phyloP scores from a whole-genome alignment of 805 yeast genomes.

The Kluyveromyces aestuarii region DNA sequence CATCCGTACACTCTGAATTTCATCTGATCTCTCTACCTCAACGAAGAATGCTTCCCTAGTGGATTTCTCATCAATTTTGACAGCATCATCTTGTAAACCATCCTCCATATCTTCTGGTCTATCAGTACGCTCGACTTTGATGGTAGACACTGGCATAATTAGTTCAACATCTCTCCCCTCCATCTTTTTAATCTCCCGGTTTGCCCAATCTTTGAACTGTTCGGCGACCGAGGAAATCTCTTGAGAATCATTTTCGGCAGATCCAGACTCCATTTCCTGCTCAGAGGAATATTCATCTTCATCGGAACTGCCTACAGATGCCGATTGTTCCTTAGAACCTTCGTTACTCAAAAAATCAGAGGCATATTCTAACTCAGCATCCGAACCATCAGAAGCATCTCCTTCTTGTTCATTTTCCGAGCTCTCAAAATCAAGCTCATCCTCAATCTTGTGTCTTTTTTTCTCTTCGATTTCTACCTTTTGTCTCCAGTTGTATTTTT shows the following conservation, averaged over 20 bases:
- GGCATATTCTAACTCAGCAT: constrained; percentile 10
- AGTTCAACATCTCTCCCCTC: constrained; percentile 52
- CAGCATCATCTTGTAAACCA: constrained; percentile 54
- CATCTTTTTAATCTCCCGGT: constrained; percentile 51
- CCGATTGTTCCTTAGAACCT: constrained; percentile 26
- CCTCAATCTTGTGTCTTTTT: constrained; percentile 40
- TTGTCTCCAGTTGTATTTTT: constrained; percentile 69
- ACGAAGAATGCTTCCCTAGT: constrained; percentile 58
- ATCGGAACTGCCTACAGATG: constrained; percentile 26
- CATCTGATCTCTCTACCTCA: constrained; percentile 53
- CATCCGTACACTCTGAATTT: constrained; percentile 58
- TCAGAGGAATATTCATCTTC: constrained; percentile 29
- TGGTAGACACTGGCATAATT: constrained; percentile 40
- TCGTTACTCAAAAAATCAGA: constrained; percentile 10
- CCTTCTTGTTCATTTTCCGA: constrained; percentile 21
- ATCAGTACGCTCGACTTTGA: constrained; percentile 44
- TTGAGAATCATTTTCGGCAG: constrained; percentile 8
- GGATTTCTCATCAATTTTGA: constrained; percentile 45
- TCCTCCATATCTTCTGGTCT: constrained; percentile 67
- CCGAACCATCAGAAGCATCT: constrained; percentile 21
- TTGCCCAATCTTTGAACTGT: constrained; percentile 86
- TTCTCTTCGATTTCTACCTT: constrained; percentile 40
- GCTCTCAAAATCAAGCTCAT: constrained; percentile 50
- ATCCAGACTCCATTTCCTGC: constrained; percentile 24
- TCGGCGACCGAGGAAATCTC: constrained; percentile 36